phyloP scores from a whole-genome alignment of 495 filamentous ascomycete species.

The Aspergillus sclerotioniger region DNA sequence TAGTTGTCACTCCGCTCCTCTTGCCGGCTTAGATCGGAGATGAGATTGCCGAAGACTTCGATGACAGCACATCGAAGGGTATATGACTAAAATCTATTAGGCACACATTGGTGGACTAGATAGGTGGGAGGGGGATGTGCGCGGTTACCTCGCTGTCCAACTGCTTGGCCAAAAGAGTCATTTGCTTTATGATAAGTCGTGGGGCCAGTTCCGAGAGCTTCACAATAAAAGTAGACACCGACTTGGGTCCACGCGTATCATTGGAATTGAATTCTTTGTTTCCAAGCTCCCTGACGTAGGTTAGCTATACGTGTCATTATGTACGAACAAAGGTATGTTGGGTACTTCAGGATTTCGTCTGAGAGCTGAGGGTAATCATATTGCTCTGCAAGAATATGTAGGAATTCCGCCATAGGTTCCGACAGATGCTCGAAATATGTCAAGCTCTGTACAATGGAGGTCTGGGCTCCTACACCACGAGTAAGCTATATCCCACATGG shows the following conservation, averaged over 20 bases:
- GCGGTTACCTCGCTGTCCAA: slow-evolving; percentile 81
- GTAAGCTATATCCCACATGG: slow-evolving; percentile 17
- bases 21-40: slow-evolving; percentile 83
- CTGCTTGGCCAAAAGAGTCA: slow-evolving; percentile 88
- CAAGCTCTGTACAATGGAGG: slow-evolving; percentile 93
- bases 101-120: not conserved
- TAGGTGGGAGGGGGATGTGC: not conserved
- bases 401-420: slow-evolving; percentile 97
- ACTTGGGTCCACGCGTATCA: slow-evolving; percentile 92
- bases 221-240: slow-evolving; percentile 92
- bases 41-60: slow-evolving; percentile 98
- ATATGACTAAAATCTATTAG: slow-evolving; percentile 64
- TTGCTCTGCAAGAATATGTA: slow-evolving; percentile 93
- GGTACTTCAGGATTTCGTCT: slow-evolving; percentile 78
- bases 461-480: slow-evolving; percentile 75
- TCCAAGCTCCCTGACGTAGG: slow-evolving; percentile 67
- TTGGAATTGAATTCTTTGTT: slow-evolving; percentile 98
- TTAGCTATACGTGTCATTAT: slow-evolving; percentile 23
- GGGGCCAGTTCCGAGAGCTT: slow-evolving; percentile 96
- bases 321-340: not conserved
- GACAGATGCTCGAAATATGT: slow-evolving; percentile 98
- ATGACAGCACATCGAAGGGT: slow-evolving; percentile 90
- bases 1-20: slow-evolving; percentile 87
- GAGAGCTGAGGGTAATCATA: slow-evolving; percentile 97
- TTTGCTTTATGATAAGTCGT: slow-evolving; percentile 92